These are phyloP conservation scores for Fraxinus sp. DNA, from an alignment of 305 asterid species.

Conservation along the genomic window DNA sequence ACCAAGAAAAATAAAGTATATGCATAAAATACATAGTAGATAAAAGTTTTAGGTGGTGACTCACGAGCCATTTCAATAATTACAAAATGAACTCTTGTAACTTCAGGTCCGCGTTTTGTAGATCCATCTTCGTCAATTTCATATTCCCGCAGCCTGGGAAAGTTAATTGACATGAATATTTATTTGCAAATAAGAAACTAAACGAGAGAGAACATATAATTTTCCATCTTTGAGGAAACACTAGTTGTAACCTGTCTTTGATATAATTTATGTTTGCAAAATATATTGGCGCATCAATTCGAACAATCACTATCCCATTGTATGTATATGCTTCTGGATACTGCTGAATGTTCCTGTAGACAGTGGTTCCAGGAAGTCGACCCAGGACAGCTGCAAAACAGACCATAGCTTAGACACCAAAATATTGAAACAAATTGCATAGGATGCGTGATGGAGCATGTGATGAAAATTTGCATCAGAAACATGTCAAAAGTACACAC, in stretches of 20 bases:
- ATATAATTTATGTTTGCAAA: slow-evolving; percentile 92
- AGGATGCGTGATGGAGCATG: not conserved
- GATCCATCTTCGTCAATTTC: slow-evolving; percentile 64
- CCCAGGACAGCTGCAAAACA: slow-evolving; percentile 82
- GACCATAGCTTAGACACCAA: slow-evolving; percentile 18
- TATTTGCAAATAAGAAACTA: slow-evolving; percentile 2
- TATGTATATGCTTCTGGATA: slow-evolving; percentile 97
- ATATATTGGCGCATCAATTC: slow-evolving; percentile 93
- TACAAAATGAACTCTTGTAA: slow-evolving; percentile 69
- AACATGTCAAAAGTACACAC: not conserved
- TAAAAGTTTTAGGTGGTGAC: slow-evolving; percentile 35
- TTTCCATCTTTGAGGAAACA: not conserved
- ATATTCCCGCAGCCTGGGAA: slow-evolving; percentile 77
- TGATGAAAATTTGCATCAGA: not conserved
- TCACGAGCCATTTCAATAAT: slow-evolving; percentile 98
- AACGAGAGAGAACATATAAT: not conserved
- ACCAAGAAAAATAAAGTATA: not conserved
- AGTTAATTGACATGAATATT: not conserved
- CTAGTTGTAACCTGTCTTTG: slow-evolving; percentile 67
- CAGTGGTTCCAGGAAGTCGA: slow-evolving; percentile 95
- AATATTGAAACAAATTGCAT: not conserved
- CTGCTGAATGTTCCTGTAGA: slow-evolving; percentile 84
- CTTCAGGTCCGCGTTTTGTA: slow-evolving; percentile 79
- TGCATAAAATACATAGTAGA: slow-evolving; percentile 18
- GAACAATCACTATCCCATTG: slow-evolving; percentile 93